Base-by-base conservation (phyloP, 768 basidiomycete species). In the Mycena pura region DNA sequence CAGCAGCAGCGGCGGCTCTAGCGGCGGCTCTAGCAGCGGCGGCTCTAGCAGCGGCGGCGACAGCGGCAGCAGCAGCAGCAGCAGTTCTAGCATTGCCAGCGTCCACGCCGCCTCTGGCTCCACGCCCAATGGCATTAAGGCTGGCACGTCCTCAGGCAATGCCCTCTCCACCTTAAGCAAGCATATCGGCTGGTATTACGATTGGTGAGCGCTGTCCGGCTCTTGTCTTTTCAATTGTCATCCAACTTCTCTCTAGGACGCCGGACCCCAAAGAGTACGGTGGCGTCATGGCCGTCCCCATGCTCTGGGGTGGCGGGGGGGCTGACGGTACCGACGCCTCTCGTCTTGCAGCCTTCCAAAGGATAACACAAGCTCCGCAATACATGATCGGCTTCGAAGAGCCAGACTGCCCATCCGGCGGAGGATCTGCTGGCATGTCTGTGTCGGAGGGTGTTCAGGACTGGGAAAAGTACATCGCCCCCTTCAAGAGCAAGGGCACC, bases 181-280 rank as follows among this genome's bases (percentile, higher is more conserved):
- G 63, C 77, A 80, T 66, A 78, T 82, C 38, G 80, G 81, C 15
- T 82, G 80, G 80, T 82, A 78, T 78, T 81, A 81, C 55, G 81
- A 82, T 64, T 82, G 81, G 80, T 79, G 46, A 9, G 74, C 52
- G 6, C 10, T 24, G 43, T 29, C 44, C 19, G n/a, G 19, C 17
- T 27, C 21, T 25, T 21, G n/a, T n/a, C n/a, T 21, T n/a, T 24
- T n/a, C 8, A 28, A 15, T 27, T 9, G 22, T 14, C 15, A 19
- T n/a, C 34, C 21, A 34, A 57, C 43, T 29, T 46, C 44, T 28
- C 10, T 47, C 24, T 5, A 49, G 79, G 79, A 72, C 80, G 9
- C 79, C 80, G 2, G 73, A 73, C 43, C 81, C 80, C 1, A 73
- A 72, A 1, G 77, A 78, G 67, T 61, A 74, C 11, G 78, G 79